Base-by-base conservation (phyloP, 1,139 yeast species). In the Nakaseomyces nivariensis region DNA sequence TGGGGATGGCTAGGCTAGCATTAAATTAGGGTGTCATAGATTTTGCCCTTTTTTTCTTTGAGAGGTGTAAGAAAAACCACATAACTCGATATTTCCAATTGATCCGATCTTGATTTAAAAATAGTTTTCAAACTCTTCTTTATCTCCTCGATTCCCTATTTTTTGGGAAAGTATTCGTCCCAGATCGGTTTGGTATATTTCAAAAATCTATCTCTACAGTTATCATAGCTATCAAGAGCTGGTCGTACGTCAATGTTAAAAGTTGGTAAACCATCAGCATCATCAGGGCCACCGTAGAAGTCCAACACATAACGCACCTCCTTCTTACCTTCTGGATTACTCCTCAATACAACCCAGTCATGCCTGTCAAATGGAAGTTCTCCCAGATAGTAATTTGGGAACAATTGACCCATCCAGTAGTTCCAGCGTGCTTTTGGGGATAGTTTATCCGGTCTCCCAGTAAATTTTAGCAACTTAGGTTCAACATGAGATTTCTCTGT, bases 281-380 rank as follows among this genome's bases (percentile, higher is more conserved):
- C 90, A 59, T 87, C 97, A 50, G 94, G 96, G 1, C 96, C 96
- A 1, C 96, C 96, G 66, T 94, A 94, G 68, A 90, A 94, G 67
- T 94, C 99, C 61, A 94, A 89, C 37, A 94, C 95, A 61, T 94
- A 94, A 55, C 98, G 77, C 26, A 92, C 80, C 69, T 79, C 67
- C 17, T 43, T 45, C 36, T 70, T 68, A 27, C 40, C 45, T 13
- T 34, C 50, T 3, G 64, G 66, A 45, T 59, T 56, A 55, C 69
- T 74, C 58, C 99, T 76, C 59, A 90, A 74, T 6, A 94, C 96
- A 3, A 95, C 86, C 99, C 99, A 94, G 69, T 94, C 99, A 62
- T 94, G 99, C 67, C 98, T 81, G 67, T 94, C 99, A 63, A 94
- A 94, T 5, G 99, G 99, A 4, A 95, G 87, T 53, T 84, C 84